phyloP scores from a whole-genome alignment of 176 grass and related monocot species.

The Oryza nivara region DNA sequence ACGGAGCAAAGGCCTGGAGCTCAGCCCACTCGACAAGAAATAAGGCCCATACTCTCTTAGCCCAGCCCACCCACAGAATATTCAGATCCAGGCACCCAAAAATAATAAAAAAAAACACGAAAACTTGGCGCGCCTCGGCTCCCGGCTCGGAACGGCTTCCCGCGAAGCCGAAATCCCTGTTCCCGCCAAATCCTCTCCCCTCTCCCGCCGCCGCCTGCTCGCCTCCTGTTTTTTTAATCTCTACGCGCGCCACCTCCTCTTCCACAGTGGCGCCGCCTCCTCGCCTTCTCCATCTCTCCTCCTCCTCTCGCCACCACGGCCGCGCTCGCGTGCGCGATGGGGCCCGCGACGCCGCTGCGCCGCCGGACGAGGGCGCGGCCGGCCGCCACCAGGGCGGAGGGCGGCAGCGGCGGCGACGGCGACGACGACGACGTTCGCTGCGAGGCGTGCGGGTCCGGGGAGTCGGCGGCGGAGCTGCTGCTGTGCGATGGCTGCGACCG shows the following conservation, averaged over 20 bases:
- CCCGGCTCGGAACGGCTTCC: conserved; percentile 16
- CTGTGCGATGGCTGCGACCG: conserved; percentile 87
- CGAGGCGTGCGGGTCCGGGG: conserved; percentile 73
- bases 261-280: neutral
- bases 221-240: conserved; percentile 14
- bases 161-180: conserved; percentile 32
- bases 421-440: conserved; percentile 50
- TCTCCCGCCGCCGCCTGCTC: conserved; percentile 31
- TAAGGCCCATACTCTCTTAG: neutral
- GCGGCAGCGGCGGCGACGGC: too few relatives aligned
- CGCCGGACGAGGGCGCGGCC: conserved; percentile 52
- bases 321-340: conserved; percentile 23
- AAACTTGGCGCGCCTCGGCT: conserved; percentile 5
- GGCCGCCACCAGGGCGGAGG: neutral
- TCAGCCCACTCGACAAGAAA: neutral
- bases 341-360: conserved; percentile 32
- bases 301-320: too few relatives aligned
- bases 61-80: neutral
- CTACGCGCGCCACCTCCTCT: neutral
- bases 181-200: conserved; percentile 42
- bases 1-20: neutral
- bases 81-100: neutral
- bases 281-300: neutral
- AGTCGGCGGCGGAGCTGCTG: conserved; percentile 61
- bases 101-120: neutral